These are phyloP conservation scores for Nepenthes alata DNA, from an alignment of 179 eudicot species.

Conservation along the genomic window DNA sequence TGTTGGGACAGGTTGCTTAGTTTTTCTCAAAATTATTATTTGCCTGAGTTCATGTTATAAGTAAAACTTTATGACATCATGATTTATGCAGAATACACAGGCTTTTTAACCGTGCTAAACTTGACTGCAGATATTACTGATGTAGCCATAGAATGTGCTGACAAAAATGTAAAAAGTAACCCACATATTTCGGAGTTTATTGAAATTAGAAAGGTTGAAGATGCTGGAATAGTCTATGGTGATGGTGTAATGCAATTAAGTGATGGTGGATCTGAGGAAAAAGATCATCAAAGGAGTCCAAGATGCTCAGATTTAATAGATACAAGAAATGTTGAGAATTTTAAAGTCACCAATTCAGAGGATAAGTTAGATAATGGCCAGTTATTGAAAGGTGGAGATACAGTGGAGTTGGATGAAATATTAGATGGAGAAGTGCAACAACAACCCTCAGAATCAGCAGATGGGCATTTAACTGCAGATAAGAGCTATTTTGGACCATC, in stretches of 20 bases:
- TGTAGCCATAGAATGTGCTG: conserved; percentile 88
- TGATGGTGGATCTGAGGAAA: conserved; percentile 4
- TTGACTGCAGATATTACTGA: conserved; percentile 57
- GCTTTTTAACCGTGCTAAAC: conserved; percentile 3
- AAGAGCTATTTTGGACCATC: conserved; percentile 47
- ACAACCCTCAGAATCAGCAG: conserved; percentile 4
- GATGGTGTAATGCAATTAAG: neutral
- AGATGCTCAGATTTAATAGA: conserved; percentile 6
- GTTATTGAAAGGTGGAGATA: conserved; percentile 5
- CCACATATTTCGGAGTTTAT: conserved; percentile 66
- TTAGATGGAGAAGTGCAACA: conserved; percentile 11
- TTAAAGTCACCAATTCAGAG: conserved; percentile 4
- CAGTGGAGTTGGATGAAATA: conserved; percentile 6
- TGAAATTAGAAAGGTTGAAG: conserved; percentile 57
- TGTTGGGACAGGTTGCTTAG: conserved; percentile 64
- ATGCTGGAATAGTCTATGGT: conserved; percentile 4
- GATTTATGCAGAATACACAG: neutral
- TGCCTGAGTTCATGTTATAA: no score
- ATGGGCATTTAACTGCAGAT: conserved; percentile 12
- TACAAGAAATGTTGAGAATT: conserved; percentile 8
- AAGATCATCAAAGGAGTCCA: conserved; percentile 4
- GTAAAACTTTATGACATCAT: neutral
- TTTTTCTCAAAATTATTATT: neutral
- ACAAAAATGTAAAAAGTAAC: conserved; percentile 57
- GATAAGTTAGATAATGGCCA: conserved; percentile 11